phyloP scores from a whole-genome alignment of 495 filamentous ascomycete species.

The Aspergillus kassunensis region DNA sequence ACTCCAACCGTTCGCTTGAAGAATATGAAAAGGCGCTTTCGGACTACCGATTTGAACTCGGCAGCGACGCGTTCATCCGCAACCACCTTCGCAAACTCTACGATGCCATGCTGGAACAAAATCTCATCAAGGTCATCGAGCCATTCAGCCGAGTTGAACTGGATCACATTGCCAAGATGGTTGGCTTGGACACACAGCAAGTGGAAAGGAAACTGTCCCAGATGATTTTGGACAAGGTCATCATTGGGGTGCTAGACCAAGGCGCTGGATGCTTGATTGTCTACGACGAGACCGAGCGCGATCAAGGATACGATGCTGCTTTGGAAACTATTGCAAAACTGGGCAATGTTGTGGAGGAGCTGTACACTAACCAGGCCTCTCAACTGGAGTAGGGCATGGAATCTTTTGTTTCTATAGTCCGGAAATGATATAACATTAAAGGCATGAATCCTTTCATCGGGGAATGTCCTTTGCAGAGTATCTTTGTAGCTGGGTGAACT shows the following conservation, averaged over 20 bases:
- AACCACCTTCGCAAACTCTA: slow-evolving; percentile 92
- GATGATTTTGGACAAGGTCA: slow-evolving; percentile 99
- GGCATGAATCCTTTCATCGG: slow-evolving; percentile 11
- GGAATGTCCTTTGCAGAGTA: neutral
- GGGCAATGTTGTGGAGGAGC: slow-evolving; percentile 92
- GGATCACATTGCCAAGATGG: slow-evolving; percentile 93
- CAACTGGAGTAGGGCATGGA: slow-evolving; percentile 68
- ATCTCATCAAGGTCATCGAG: slow-evolving; percentile 98
- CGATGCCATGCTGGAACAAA: slow-evolving; percentile 98
- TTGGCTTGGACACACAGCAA: slow-evolving; percentile 91
- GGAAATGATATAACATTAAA: slow-evolving; percentile 25
- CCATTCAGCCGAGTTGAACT: slow-evolving; percentile 97
- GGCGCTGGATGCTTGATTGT: slow-evolving; percentile 96
- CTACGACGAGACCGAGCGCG: slow-evolving; percentile 88
- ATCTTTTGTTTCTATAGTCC: slow-evolving; percentile 13
- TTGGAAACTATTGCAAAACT: slow-evolving; percentile 95
- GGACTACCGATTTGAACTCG: slow-evolving; percentile 85
- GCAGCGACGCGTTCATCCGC: slow-evolving; percentile 88
- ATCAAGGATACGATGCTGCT: slow-evolving; percentile 91
- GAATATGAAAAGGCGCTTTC: slow-evolving; percentile 92
- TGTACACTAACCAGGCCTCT: slow-evolving; percentile 97
- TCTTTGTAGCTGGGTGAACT: neutral
- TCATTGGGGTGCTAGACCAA: slow-evolving; percentile 95
- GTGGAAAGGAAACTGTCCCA: slow-evolving; percentile 96
- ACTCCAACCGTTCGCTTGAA: slow-evolving; percentile 88